phyloP scores from a whole-genome alignment of 2,329 filamentous ascomycete species.

The Huntiella savannae region DNA sequence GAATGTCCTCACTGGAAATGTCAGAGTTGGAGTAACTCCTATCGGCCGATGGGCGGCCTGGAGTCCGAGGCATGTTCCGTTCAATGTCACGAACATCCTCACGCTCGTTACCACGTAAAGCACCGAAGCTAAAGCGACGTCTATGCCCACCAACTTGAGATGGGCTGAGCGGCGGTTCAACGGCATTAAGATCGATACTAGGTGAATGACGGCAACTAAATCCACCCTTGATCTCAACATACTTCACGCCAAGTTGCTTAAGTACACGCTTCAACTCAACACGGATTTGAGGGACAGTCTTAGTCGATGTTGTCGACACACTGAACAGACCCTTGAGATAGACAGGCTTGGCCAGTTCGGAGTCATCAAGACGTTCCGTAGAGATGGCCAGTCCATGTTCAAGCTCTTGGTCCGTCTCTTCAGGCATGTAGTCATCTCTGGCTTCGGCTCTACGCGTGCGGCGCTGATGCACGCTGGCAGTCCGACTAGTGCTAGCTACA shows the following conservation, averaged over 20 bases:
- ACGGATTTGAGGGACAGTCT: slow-evolving; percentile 69
- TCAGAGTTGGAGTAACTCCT: slow-evolving; percentile 76
- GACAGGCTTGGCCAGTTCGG: slow-evolving; percentile 78
- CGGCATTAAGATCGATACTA: slow-evolving; percentile 67
- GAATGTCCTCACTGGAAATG: slow-evolving; percentile 57
- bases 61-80: slow-evolving; percentile 20
- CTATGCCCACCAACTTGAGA: slow-evolving; percentile 37
- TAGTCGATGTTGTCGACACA: slow-evolving; percentile 87
- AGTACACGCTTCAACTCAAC: slow-evolving; percentile 81
- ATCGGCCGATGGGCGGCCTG: slow-evolving; percentile 31
- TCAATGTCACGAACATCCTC: slow-evolving; percentile 51
- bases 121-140: slow-evolving; percentile 70
- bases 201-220: slow-evolving; percentile 79
- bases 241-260: slow-evolving; percentile 75
- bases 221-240: slow-evolving; percentile 77
- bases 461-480: slow-evolving; percentile 81
- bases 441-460: slow-evolving; percentile 49
- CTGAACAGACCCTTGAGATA: slow-evolving; percentile 94
- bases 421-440: slow-evolving; percentile 60
- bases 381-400: slow-evolving; percentile 37
- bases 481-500: slow-evolving; percentile 68
- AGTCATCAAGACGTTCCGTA: slow-evolving; percentile 41
- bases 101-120: slow-evolving; percentile 41
- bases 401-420: slow-evolving; percentile 67
- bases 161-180: slow-evolving; percentile 39